Percentiles rank a stretch among this genome's conserved stretches.
Evolutionary conservation across 23 red algal genomes (phyloP).

Genomic region (Gracilaria vermiculophylla): DNA sequence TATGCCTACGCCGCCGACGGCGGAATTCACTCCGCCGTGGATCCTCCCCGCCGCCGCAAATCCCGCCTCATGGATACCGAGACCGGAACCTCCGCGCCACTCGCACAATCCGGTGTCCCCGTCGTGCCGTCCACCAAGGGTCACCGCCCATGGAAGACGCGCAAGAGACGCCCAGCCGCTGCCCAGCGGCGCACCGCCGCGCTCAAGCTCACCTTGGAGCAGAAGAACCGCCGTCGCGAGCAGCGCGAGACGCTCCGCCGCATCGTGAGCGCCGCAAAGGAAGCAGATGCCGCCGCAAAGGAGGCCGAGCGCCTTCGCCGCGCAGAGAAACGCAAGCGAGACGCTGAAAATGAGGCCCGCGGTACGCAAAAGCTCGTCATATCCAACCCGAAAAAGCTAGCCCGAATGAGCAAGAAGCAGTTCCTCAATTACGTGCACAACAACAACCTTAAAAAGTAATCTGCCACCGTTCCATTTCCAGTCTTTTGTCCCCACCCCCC

Average conservation of each 20-base stretch:
- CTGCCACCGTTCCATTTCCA: neutral
- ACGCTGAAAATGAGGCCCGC: constrained; percentile 57
- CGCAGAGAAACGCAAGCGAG: constrained; percentile 27
- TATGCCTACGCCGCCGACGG: neutral
- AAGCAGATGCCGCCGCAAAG: constrained; percentile 60
- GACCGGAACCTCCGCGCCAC: neutral
- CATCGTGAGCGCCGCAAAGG: constrained; percentile 53
- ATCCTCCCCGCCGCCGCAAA: neutral
- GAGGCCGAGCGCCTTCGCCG: constrained; percentile 38
- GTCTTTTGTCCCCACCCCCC: neutral
- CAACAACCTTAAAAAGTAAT: constrained; percentile 38
- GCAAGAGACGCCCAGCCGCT: constrained; percentile 23
- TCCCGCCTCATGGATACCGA: neutral
- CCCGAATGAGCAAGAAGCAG: constrained; percentile 69
- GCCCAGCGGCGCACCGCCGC: constrained; percentile 36
- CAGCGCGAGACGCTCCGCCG: constrained; percentile 15
- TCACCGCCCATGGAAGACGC: constrained; percentile 68
- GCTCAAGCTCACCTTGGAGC: constrained; percentile 48
- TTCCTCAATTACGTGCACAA: constrained; percentile 65
- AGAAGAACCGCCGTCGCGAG: constrained; percentile 31
- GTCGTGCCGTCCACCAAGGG: constrained; percentile 49
- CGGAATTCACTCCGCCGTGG: too few relatives aligned
- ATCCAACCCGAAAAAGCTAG: constrained; percentile 57
- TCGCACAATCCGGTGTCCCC: neutral
- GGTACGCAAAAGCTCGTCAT: constrained; percentile 52